Evolutionary conservation across 2,329 filamentous ascomycete genomes (phyloP), one percentile per base, ranked within the genome.

Genomic region (Pseudogymnoascus sp.): DNA sequence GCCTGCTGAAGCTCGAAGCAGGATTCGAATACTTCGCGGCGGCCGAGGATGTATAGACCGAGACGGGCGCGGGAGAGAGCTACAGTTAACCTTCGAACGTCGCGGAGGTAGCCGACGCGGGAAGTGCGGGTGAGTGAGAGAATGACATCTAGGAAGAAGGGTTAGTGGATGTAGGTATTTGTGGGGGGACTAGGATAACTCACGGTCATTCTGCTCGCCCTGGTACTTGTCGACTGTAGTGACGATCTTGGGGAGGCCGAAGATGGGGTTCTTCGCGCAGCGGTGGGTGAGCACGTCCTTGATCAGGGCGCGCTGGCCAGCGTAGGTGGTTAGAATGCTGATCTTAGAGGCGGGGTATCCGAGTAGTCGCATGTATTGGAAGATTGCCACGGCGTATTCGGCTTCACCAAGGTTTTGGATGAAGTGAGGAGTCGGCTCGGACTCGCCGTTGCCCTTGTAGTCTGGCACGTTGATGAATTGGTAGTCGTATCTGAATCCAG

Each of bases 211-310:
- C 77, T 99, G 94, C 79, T 99, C 94, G 74, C 94, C 95, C 78
- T 99, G 94, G 72, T 97, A 99, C 75, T 96, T 97, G 78, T 99
- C 94, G 66, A 99, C 93, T 4, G 95, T 99, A 3, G 91, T 92
- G 28, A 99, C 91, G 62, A 89, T 88, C 75, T 88, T 89, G 16
- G 94, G 94, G 75, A 96, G 78, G 7, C 93, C 92, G 76, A 99
- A 99, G 18, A 97, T 78, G 1, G 86, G 78, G 70, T 92, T 95
- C 69, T 84, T 88, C 38, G 86, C 88, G 75, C 94, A 99, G 64
- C 94, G 84, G 72, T 95, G 90, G 12, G 78, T 79, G 61, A 99
- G 77, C 3, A 99, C 91, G 74, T 99, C 93, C 69, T 84, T 87
- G 65, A 99, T 90, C 69, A 99, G 79, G 33, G 92, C 91, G 64